Evolutionary conservation across 371 early-diverging fungal genomes (phyloP).

Genomic region (Rhizomucor miehei): DNA sequence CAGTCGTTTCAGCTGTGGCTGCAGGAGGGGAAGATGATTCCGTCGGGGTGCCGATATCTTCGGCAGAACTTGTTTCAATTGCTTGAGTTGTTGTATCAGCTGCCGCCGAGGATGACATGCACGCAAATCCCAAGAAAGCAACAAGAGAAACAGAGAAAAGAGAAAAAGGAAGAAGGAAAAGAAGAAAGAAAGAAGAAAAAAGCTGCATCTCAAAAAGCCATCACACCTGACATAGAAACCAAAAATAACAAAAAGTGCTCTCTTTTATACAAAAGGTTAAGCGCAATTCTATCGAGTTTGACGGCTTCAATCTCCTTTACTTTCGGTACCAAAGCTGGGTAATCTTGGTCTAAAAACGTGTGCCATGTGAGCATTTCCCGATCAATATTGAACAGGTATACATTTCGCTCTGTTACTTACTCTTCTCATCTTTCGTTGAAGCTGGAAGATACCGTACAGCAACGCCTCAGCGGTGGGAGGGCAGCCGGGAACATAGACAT

Average conservation of each 20-base stretch:
- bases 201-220: too few species aligned
- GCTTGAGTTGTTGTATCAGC: too few species aligned
- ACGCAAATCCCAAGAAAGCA: too few species aligned
- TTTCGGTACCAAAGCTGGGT: constrained; percentile 61
- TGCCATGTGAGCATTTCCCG: background rate
- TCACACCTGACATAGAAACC: too few species aligned
- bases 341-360: constrained; percentile 38
- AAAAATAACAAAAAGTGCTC: background rate
- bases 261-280: background rate
- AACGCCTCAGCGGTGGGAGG: constrained; percentile 97
- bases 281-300: background rate
- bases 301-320: constrained; percentile 17
- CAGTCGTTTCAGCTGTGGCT: too few species aligned
- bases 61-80: too few species aligned
- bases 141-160: too few species aligned
- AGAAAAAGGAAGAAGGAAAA: too few species aligned
- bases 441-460: constrained; percentile 94
- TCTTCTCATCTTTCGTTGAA: constrained; percentile 95
- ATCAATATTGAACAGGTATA: background rate
- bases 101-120: too few species aligned
- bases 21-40: too few species aligned
- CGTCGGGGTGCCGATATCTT: too few species aligned
- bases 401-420: constrained; percentile 28
- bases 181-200: too few species aligned
- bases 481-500: constrained; percentile 97